These are phyloP conservation scores for Kodamaea nitidulidarum DNA, from an alignment of 805 yeast species.

Conservation along the genomic window DNA sequence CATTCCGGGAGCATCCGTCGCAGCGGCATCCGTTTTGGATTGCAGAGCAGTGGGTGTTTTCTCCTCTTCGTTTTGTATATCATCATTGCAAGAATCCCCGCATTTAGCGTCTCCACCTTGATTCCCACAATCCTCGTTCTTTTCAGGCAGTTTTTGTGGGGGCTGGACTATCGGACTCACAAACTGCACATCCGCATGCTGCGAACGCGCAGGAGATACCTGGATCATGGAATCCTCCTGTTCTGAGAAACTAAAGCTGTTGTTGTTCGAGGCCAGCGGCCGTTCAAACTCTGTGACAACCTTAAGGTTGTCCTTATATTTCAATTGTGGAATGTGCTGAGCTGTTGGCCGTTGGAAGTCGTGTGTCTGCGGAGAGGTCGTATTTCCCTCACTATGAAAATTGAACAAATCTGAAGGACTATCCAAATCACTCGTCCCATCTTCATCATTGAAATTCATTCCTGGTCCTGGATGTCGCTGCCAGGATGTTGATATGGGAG, in stretches of 20 bases:
- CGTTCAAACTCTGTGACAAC: background rate
- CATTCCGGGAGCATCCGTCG: too few species aligned
- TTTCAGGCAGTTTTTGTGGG: too few species aligned
- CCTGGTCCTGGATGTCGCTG: too few species aligned
- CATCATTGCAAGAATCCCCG: too few species aligned
- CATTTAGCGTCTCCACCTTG: too few species aligned
- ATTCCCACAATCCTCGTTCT: too few species aligned
- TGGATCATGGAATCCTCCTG: constrained; percentile 22
- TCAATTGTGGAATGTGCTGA: background rate
- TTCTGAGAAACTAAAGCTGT: constrained; percentile 12
- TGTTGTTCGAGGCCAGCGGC: background rate
- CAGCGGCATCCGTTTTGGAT: too few species aligned
- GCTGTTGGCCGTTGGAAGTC: background rate
- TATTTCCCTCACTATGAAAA: background rate
- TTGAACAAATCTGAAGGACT: background rate
- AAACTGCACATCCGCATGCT: constrained; percentile 7
- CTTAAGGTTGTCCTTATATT: background rate
- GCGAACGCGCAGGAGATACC: constrained; percentile 10
- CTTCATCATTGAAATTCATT: too few species aligned
- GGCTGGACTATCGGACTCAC: constrained; percentile 17
- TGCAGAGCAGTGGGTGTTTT: too few species aligned
- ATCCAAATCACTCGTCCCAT: too few species aligned
- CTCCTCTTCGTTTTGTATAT: too few species aligned
- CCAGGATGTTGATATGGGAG: too few species aligned
- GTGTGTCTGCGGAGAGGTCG: background rate